Evolutionary conservation across 1,284 basidiomycete genomes (phyloP).

Genomic region (Coniferiporia weirii): DNA sequence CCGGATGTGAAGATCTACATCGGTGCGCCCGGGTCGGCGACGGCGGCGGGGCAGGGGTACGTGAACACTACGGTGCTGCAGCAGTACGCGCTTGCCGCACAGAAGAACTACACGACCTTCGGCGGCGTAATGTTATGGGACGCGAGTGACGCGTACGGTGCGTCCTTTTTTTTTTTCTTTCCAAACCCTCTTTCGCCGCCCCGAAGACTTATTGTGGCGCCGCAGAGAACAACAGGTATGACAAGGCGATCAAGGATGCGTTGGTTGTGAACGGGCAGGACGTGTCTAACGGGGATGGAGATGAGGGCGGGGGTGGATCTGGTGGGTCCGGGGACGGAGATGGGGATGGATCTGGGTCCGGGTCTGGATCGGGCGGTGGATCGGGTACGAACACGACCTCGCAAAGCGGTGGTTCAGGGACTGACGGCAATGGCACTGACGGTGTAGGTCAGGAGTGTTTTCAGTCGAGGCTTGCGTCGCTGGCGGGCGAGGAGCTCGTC

Average conservation of each 20-base stretch:
- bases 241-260: constrained; percentile 16
- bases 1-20: constrained; percentile 25
- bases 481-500: not conserved
- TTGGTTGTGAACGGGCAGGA: constrained; percentile 12
- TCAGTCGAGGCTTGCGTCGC: not conserved
- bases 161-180: not conserved
- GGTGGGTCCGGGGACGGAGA: not conserved
- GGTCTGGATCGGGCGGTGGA: not conserved
- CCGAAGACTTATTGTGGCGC: not conserved
- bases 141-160: constrained; percentile 18
- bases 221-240: constrained; percentile 18
- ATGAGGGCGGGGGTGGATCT: too few species aligned
- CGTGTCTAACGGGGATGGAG: constrained; percentile 7
- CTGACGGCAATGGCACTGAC: not conserved
- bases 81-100: constrained; percentile 16
- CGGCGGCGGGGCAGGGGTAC: constrained; percentile 22
- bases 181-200: not conserved
- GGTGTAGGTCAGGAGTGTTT: constrained; percentile 5
- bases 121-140: constrained; percentile 20
- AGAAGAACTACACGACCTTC: constrained; percentile 18
- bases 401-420: constrained; percentile 1
- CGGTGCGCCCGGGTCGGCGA: constrained; percentile 23
- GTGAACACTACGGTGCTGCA: constrained; percentile 17
- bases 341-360: constrained; percentile 1
- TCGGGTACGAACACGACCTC: constrained; percentile 6